A percentile compares a stretch with the other conserved stretches of the same genome.
phyloP scores from a whole-genome alignment of 2,329 filamentous ascomycete genomes.

The Cadophora luteo-olivacea region DNA sequence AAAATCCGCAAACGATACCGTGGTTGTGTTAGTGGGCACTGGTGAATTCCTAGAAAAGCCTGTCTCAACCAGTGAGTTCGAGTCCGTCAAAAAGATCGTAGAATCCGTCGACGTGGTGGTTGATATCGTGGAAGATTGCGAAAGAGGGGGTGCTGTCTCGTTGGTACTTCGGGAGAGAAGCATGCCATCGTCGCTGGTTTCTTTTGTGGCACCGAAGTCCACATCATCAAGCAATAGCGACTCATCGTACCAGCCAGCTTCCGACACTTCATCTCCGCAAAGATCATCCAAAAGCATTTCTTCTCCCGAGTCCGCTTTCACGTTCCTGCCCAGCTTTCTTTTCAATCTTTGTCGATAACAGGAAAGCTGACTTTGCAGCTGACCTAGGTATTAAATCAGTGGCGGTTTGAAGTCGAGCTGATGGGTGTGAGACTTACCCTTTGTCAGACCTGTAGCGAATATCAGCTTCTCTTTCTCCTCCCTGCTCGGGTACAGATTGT shows the following conservation, averaged over 20 bases:
- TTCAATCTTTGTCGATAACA: not conserved
- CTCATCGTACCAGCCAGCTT: not conserved
- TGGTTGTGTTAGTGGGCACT: too few species aligned
- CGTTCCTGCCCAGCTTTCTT: not conserved
- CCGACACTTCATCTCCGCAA: not conserved
- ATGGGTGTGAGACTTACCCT: not conserved
- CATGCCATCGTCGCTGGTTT: not conserved
- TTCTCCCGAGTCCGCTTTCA: not conserved
- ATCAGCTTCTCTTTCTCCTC: conserved; percentile 23
- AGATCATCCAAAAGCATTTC: not conserved
- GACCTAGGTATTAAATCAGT: conserved; percentile 4
- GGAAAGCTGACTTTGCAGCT: conserved; percentile 8
- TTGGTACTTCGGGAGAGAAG: not conserved
- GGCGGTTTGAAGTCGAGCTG: not conserved
- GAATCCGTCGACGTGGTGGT: not conserved
- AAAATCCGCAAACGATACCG: not conserved
- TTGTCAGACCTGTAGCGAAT: conserved; percentile 16
- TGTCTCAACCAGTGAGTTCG: not conserved
- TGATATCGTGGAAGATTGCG: not conserved
- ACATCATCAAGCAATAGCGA: not conserved
- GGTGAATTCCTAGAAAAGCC: too few species aligned
- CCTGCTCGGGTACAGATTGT: conserved; percentile 13
- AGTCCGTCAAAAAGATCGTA: not conserved
- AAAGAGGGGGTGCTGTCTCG: not conserved
- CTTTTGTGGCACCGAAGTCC: not conserved